Percentiles rank a stretch among this genome's conserved stretches.
phyloP scores from a whole-genome alignment of 139 green algal species.

The Yamagishiella unicocca region DNA sequence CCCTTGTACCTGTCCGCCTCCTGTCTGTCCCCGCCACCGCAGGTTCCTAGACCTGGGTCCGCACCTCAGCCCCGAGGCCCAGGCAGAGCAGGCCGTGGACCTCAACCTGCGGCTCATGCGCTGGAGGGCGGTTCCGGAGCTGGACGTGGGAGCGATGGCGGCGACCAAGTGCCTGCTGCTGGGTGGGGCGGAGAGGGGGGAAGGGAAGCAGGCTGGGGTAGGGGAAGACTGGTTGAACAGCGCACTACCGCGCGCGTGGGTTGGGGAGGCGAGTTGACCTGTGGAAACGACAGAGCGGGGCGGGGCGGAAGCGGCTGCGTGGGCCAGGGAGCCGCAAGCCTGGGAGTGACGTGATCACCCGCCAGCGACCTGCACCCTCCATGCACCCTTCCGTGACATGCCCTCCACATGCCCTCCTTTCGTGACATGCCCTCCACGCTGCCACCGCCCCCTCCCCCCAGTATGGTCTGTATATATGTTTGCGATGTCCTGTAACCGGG shows the following conservation, averaged over 20 bases:
- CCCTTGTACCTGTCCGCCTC: neutral
- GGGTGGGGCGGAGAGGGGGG: constrained; percentile 61
- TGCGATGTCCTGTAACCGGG: no score
- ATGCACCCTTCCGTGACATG: neutral
- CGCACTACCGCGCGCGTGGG: no score
- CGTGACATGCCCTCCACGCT: neutral
- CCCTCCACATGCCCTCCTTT: neutral
- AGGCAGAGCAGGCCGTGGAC: constrained; percentile 72
- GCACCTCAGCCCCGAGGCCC: constrained; percentile 32
- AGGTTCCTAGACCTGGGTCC: constrained; percentile 43
- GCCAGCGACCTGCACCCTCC: neutral
- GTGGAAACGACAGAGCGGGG: neutral
- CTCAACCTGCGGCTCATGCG: constrained; percentile 98
- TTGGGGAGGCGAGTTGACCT: neutral
- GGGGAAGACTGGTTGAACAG: no score
- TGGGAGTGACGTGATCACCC: neutral
- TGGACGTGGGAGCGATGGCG: constrained; percentile 81
- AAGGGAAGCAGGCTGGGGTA: no score
- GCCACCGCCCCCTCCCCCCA: neutral
- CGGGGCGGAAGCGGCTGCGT: neutral
- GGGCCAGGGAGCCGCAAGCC: neutral
- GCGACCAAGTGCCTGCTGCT: constrained; percentile 89
- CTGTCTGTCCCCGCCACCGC: neutral
- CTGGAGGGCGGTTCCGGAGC: constrained; percentile 88
- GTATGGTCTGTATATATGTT: neutral